These are phyloP conservation scores for Sphagnum tenellum DNA, from an alignment of 225 moss, liverwort and hornwort genomes.

Conservation along the genomic window DNA sequence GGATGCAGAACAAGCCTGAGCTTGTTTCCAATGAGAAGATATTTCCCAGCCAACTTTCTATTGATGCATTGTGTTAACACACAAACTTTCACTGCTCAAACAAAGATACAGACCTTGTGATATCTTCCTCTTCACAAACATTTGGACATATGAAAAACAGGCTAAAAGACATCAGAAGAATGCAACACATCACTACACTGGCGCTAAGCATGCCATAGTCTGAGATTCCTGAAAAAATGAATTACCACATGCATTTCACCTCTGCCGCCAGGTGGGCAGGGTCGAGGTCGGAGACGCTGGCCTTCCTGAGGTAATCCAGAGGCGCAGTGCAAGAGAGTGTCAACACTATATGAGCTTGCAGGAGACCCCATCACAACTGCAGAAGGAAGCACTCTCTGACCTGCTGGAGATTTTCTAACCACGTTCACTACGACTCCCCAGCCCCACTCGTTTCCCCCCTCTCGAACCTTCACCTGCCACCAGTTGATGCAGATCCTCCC, in stretches of 20 bases:
- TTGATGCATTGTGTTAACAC: too few relatives aligned
- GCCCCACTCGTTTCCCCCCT: slow-evolving; percentile 87
- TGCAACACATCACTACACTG: too few relatives aligned
- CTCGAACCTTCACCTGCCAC: slow-evolving; percentile 76
- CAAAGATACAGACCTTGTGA: too few relatives aligned
- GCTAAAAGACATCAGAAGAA: too few relatives aligned
- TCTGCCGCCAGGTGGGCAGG: slow-evolving; percentile 79
- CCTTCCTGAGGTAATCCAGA: slow-evolving; percentile 64
- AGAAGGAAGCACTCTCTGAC: slow-evolving; percentile 55
- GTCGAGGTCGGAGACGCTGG: slow-evolving; percentile 61
- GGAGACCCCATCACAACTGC: slow-evolving; percentile 44
- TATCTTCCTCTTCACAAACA: too few relatives aligned
- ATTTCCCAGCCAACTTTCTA: too few relatives aligned
- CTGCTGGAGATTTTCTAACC: slow-evolving; percentile 56
- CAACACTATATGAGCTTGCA: slow-evolving; percentile 78
- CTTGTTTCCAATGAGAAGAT: too few relatives aligned
- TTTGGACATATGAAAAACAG: too few relatives aligned
- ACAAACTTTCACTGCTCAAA: too few relatives aligned
- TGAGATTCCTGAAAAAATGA: too few relatives aligned
- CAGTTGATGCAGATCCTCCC: not conserved
- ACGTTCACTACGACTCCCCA: slow-evolving; percentile 97
- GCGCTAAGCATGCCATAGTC: too few relatives aligned
- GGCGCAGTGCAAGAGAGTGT: slow-evolving; percentile 78
- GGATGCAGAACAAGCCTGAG: too few relatives aligned
- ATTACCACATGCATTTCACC: slow-evolving; percentile 98